Base-by-base conservation (phyloP, 345 rosid species). In the Aquilaria sinensis region DNA sequence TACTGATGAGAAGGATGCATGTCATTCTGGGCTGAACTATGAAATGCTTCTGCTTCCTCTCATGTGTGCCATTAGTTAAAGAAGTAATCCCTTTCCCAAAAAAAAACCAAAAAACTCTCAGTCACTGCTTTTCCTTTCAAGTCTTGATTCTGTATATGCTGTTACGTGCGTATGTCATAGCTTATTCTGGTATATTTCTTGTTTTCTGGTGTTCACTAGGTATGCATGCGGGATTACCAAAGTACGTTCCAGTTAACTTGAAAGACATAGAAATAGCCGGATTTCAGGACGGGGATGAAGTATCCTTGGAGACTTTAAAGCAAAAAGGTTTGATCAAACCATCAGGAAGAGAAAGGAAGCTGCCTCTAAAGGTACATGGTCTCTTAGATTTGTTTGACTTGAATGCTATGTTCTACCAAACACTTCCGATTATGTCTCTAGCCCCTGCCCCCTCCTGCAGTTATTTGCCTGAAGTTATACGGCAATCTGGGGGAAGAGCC, bases 261-360 rank as follows among this genome's bases (percentile, higher is more conserved):
- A 89, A 87, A 74, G 83, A 83, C 77, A 81, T 94, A 31, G 90
- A 78, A 66, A 76, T 80, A 62, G 89, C 92, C 31, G 95, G 92
- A 66, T 94, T 90, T 71, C 74, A 75, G 62, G 96, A 93, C 23
- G 98, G 97, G 13, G 96, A 84, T 57, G 97, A 89, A 81, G 96
- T 89, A 10, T 93, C 94, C 23, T 23, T 90, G 63, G 96, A 87
- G 78, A 81, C 81, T 60, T 65, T 93, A 75, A 83, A 80, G 81
- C 69, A 71, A 65, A 93, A 78, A 74, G 83, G 92, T 58, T 77
- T 93, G 77, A 93, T 93, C 57, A 93, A 90, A 60, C 98, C 97
- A 63, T 88, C 98, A 13, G 97, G 98, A 68, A 83, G 97, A 68
- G 98, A 93, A 78, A 80, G 90, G 73, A 88, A 65, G 66, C 97